Conservation (phyloP, 352 stramenopile species). For the Phytopythium boreale region DNA sequence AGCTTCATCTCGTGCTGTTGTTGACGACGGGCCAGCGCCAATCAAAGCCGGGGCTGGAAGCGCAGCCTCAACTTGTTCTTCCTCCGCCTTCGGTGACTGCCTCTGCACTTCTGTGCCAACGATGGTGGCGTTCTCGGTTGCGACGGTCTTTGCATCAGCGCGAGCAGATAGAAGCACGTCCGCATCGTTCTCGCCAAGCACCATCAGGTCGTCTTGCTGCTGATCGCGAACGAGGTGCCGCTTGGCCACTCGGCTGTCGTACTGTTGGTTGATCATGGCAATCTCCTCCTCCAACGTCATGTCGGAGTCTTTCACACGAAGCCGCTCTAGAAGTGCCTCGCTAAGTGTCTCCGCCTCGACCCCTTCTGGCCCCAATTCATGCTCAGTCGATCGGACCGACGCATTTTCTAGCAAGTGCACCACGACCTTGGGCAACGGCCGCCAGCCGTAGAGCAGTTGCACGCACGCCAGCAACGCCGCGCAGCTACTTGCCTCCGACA, state of each 20-base stretch:
- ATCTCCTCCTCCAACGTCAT: conserved; percentile 73
- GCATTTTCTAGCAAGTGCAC: conserved; percentile 54
- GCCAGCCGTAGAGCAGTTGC: conserved; percentile 75
- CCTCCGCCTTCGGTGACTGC: neutral
- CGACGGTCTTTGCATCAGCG: neutral
- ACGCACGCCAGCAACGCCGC: conserved; percentile 77
- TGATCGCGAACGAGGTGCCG: conserved; percentile 41
- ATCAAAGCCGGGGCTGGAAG: neutral
- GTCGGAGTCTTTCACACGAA: conserved; percentile 31
- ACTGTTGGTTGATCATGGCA: conserved; percentile 70
- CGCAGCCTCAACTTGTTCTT: neutral
- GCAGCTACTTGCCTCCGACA: conserved; percentile 73
- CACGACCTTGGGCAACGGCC: conserved; percentile 59
- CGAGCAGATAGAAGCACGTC: neutral
- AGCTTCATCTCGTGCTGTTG: neutral
- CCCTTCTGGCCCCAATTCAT: neutral
- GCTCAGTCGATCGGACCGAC: neutral
- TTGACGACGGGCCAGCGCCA: too few relatives aligned
- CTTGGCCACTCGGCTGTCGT: conserved; percentile 63
- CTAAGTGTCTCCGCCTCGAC: conserved; percentile 20
- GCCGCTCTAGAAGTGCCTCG: conserved; percentile 32
- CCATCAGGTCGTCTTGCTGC: conserved; percentile 20
- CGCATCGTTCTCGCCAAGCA: conserved; percentile 16
- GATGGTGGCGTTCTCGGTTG: neutral
- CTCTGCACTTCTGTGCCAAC: neutral